A percentile compares a stretch with the other conserved stretches of the same genome.
Conservation (phyloP, 73 alveolate genomes). For the Tetrahymena elliotti region DNA sequence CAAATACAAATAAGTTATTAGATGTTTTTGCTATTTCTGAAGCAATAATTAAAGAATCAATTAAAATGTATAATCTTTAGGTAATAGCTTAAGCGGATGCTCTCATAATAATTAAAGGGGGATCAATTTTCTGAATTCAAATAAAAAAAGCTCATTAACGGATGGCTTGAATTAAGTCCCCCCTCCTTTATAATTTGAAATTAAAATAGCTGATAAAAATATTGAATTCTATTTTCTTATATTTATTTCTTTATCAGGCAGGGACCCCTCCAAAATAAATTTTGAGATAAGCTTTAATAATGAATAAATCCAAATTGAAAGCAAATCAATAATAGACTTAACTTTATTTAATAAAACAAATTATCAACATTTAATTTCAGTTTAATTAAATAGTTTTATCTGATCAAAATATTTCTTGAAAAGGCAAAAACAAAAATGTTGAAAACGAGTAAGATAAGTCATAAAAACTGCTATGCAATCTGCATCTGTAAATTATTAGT, state of each 20-base stretch:
- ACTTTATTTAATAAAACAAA: background rate
- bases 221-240: background rate
- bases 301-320: background rate
- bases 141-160: background rate
- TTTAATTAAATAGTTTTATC: background rate
- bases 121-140: background rate
- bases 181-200: background rate
- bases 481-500: background rate
- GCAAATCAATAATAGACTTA: background rate
- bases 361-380: background rate
- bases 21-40: no score
- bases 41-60: background rate
- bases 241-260: background rate
- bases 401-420: background rate
- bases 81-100: background rate
- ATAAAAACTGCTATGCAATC: no score
- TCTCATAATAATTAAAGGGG: background rate
- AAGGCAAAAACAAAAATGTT: background rate
- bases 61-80: no score
- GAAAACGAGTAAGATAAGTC: no score
- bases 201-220: background rate
- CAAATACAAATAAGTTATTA: no score
- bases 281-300: background rate
- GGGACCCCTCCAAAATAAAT: constrained; percentile 1
- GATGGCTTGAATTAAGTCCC: background rate